phyloP scores from a whole-genome alignment of 768 basidiomycete genomes.

The Suillus sp. region DNA sequence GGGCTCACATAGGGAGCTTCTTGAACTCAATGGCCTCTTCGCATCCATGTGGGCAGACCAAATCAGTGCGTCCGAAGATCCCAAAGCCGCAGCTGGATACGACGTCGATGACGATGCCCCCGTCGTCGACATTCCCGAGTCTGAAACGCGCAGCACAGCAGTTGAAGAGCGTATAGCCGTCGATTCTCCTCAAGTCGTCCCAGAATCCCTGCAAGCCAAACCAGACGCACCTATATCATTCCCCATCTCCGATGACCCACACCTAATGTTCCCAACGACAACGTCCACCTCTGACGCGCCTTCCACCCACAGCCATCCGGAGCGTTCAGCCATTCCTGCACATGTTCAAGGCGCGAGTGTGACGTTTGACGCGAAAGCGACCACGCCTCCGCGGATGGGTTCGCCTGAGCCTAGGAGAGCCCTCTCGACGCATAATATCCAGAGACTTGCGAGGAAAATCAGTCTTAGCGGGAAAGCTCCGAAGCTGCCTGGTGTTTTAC shows the following conservation, averaged over 20 bases:
- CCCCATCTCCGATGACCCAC: constrained; percentile 35
- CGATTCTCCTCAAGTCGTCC: constrained; percentile 21
- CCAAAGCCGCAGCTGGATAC: constrained; percentile 28
- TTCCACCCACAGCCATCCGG: constrained; percentile 30
- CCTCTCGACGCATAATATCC: constrained; percentile 85
- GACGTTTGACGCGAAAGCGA: constrained; percentile 63
- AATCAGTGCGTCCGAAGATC: constrained; percentile 49
- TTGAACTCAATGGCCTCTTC: constrained; percentile 71
- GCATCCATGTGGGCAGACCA: constrained; percentile 91
- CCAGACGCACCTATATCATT: constrained; percentile 31
- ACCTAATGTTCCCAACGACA: constrained; percentile 32
- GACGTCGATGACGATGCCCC: constrained; percentile 25
- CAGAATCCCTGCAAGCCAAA: constrained; percentile 17
- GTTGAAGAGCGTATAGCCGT: constrained; percentile 13
- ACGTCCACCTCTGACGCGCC: constrained; percentile 32
- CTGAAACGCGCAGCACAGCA: constrained; percentile 28
- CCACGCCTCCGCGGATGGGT: constrained; percentile 64
- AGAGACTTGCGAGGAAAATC: constrained; percentile 73
- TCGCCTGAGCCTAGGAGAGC: constrained; percentile 75
- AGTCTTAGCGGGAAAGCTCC: constrained; percentile 44
- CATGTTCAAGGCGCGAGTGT: constrained; percentile 46
- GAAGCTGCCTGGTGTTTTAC: constrained; percentile 32
- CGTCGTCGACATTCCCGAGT: constrained; percentile 22
- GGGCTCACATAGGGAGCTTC: constrained; percentile 77
- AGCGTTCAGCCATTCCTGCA: constrained; percentile 10